phyloP scores from a whole-genome alignment of 2,329 filamentous ascomycete species.

The Trichophyton simii region DNA sequence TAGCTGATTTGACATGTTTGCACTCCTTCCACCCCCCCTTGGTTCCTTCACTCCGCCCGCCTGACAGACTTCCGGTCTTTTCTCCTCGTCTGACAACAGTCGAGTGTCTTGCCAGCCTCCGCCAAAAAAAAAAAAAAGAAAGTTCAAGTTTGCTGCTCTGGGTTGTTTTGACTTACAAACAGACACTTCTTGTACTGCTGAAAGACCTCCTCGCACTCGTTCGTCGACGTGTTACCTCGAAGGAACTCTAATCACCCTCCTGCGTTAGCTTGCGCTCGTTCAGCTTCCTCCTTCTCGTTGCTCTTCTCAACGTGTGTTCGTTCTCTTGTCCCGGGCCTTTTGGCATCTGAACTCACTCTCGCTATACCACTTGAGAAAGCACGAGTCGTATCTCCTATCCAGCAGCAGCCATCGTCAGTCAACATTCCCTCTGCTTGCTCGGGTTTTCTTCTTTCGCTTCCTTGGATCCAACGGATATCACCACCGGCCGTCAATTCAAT shows the following conservation, averaged over 20 bases:
- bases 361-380: slow-evolving; percentile 98
- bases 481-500: neutral
- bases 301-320: neutral
- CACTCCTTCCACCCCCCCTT: neutral
- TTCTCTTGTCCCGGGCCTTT: neutral
- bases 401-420: slow-evolving; percentile 8
- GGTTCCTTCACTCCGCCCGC: no score
- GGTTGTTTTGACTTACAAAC: slow-evolving; percentile 44
- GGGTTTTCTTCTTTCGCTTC: no score
- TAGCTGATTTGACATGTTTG: neutral
- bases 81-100: neutral
- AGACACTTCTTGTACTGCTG: slow-evolving; percentile 80
- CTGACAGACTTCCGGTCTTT: neutral
- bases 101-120: neutral
- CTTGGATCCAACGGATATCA: neutral
- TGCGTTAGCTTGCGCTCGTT: slow-evolving; percentile 5
- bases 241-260: slow-evolving; percentile 60
- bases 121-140: neutral
- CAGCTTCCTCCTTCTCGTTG: neutral
- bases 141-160: neutral
- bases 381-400: slow-evolving; percentile 78
- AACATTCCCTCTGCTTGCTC: neutral
- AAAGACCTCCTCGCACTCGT: slow-evolving; percentile 79
- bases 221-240: slow-evolving; percentile 65
- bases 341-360: slow-evolving; percentile 56